phyloP scores from a whole-genome alignment of 2,329 filamentous ascomycete species.

The Ceratocystis eucalypticola region DNA sequence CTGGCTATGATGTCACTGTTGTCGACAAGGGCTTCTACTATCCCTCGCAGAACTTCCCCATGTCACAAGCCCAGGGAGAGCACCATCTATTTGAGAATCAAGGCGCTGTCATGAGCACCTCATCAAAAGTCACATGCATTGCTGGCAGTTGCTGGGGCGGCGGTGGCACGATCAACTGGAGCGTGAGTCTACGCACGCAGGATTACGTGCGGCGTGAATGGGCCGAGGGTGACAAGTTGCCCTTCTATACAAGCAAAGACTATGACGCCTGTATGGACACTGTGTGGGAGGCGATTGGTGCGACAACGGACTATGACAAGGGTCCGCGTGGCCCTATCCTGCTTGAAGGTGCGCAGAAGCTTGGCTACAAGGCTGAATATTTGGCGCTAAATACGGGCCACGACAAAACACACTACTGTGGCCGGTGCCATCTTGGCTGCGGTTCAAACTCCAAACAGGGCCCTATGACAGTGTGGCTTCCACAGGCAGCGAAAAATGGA shows the following conservation, averaged over 20 bases:
- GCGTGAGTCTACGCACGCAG: conserved; percentile 50
- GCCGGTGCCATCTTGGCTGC: conserved; percentile 48
- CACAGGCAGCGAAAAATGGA: conserved; percentile 63
- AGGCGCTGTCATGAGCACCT: conserved; percentile 42
- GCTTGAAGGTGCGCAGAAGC: conserved; percentile 58
- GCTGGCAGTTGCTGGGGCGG: conserved; percentile 69
- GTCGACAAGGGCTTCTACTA: conserved; percentile 75
- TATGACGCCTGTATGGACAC: conserved; percentile 71
- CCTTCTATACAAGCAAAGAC: conserved; percentile 57
- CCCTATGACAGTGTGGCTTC: conserved; percentile 61
- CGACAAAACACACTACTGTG: conserved; percentile 55
- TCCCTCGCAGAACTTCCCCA: conserved; percentile 56
- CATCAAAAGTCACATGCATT: conserved; percentile 45
- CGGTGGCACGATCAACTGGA: conserved; percentile 83
- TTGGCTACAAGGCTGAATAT: conserved; percentile 55
- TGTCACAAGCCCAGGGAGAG: conserved; percentile 48
- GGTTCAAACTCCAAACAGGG: conserved; percentile 63
- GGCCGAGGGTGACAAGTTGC: conserved; percentile 50
- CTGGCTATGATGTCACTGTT: conserved; percentile 61
- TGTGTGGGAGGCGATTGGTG: conserved; percentile 68
- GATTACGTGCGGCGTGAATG: conserved; percentile 68
- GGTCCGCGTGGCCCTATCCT: conserved; percentile 63
- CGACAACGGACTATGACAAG: conserved; percentile 47
- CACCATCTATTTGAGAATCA: conserved; percentile 57
- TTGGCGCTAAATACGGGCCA: conserved; percentile 72